Evolutionary conservation across 2,329 filamentous ascomycete species (phyloP), one percentile per base, ranked within the genome.

Genomic region (Conoideocrella luteorostrata): DNA sequence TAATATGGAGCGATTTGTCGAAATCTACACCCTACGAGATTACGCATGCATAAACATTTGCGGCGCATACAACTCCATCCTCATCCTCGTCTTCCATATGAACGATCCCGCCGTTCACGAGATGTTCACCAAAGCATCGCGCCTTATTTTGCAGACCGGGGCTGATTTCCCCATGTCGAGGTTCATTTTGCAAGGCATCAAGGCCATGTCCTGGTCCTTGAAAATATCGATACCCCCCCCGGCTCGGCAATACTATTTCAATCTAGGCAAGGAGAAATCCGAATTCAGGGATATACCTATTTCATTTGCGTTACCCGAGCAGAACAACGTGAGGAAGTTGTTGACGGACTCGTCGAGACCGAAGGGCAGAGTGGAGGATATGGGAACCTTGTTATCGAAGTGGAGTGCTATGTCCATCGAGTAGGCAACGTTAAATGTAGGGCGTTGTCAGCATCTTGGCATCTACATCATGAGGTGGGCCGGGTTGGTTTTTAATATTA

Each of bases 281-380:
- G n/a, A n/a, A n/a, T 22, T 52, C 9, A 24, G 47, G 23, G 44
- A 50, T n/a, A 28, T 50, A 18, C 49, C 51, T 18, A 37, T 53
- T 5, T 47, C 39, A 7, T 46, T 55, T 45, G 29, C 36, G 18
- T 23, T 52, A 26, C 50, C 51, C n/a, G 43, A 46, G 20, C 44
- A 35, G 17, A 44, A 37, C 37, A 37, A 34, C 9, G 40, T 50
- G 13, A 47, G 48, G 30, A 28, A 37, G 28, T n/a, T 48, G 30
- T 36, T 49, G 32, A 33, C 35, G 21, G 30, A 17, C 5, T 18
- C 26, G 11, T 28, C 44, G n/a, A 20, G 5, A 23, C 39, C 33
- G 18, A 42, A 20, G 22, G 20, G 12, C 7, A 42, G 32, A 28
- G 39, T 26, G 22, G 44, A 46, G n/a, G 39, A 46, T 11, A 46